Percentiles rank a stretch among this genome's conserved stretches.
phyloP scores from a whole-genome alignment of 345 rosid genomes.

The Geranium rotundifolium region DNA sequence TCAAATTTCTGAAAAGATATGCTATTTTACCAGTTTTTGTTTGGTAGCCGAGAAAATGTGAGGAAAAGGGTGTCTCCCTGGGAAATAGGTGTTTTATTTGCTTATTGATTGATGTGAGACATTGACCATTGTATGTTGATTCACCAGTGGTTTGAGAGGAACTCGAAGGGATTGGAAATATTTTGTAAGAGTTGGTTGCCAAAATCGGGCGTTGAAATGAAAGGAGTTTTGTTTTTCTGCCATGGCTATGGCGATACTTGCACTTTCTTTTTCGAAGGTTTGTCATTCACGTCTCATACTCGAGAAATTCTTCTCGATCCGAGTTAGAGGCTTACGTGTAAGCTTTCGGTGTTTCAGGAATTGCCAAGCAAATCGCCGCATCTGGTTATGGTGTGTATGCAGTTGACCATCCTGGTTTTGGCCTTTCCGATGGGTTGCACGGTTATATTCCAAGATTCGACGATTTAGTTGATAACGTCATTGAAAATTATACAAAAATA shows the following conservation, averaged over 20 bases:
- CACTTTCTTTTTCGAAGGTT: conserved; percentile 98
- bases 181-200: conserved; percentile 90
- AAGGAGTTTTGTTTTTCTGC: conserved; percentile 63
- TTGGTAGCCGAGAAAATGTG: too few species aligned
- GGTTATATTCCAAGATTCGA: conserved; percentile 76
- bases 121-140: conserved; percentile 5
- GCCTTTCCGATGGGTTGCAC: conserved; percentile 85
- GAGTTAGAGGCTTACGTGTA: too few species aligned
- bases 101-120: neutral
- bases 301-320: neutral
- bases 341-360: conserved; percentile 31
- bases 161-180: conserved; percentile 55
- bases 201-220: conserved; percentile 34
- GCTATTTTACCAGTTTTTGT: neutral
- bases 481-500: conserved; percentile 57
- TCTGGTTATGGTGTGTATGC: conserved; percentile 72
- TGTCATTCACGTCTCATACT: conserved; percentile 12
- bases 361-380: conserved; percentile 64
- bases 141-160: conserved; percentile 65
- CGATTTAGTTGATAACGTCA: conserved; percentile 53
- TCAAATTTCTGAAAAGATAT: neutral
- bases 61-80: neutral
- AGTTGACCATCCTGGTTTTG: conserved; percentile 90
- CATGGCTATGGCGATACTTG: conserved; percentile 99
- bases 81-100: neutral